Percentiles rank a stretch among this genome's conserved stretches.
Conservation (phyloP, 2,329 filamentous ascomycete species). For the Fusarium ambrosium region DNA sequence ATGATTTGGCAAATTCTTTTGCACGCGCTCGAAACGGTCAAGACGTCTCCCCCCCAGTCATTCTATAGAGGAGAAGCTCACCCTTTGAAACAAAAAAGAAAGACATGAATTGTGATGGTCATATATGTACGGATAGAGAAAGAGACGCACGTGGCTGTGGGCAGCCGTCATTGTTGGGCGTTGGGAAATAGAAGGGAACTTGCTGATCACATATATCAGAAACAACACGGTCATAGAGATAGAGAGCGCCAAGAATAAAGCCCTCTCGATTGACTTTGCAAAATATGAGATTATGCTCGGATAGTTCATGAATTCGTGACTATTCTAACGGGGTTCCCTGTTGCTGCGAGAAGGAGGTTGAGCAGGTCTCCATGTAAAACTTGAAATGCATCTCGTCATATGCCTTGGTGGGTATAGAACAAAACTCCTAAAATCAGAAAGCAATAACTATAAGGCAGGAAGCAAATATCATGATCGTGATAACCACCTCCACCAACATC, state of each 20-base stretch:
- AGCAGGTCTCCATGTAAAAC: not conserved
- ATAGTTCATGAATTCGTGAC: not conserved
- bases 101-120: constrained; percentile 39
- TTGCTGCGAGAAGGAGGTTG: not conserved
- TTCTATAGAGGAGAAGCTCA: constrained; percentile 32
- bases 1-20: constrained; percentile 30
- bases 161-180: constrained; percentile 48
- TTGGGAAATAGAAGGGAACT: constrained; percentile 48
- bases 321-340: not conserved
- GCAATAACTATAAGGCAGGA: not conserved
- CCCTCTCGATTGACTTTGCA: constrained; percentile 41
- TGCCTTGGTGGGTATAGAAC: constrained; percentile 18
- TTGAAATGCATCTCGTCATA: constrained; percentile 9
- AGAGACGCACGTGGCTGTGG: constrained; percentile 35
- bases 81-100: constrained; percentile 18
- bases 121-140: constrained; percentile 48
- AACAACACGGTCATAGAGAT: constrained; percentile 43
- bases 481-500: not conserved
- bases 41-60: constrained; percentile 20
- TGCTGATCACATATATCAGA: constrained; percentile 41
- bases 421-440: constrained; percentile 8
- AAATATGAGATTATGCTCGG: not conserved
- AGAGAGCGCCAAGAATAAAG: constrained; percentile 44
- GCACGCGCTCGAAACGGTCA: constrained; percentile 14
- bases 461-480: not conserved